These are phyloP conservation scores for Fulvia fulva DNA, from an alignment of 2,329 filamentous ascomycete genomes.

Conservation along the genomic window DNA sequence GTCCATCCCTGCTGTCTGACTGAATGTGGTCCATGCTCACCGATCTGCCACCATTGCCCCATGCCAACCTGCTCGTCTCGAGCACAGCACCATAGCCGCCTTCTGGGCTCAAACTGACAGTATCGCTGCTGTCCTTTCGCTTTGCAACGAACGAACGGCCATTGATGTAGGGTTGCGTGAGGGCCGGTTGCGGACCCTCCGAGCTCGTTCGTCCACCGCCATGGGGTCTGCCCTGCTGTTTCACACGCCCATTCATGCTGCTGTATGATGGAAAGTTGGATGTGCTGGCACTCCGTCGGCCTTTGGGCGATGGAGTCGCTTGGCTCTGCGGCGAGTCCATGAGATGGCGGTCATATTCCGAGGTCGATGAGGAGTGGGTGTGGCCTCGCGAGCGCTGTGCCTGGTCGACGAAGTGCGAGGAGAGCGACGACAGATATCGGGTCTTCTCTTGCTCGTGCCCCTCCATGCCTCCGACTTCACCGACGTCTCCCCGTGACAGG, in stretches of 20 bases:
- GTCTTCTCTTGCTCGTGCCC: conserved; percentile 20
- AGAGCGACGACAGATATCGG: conserved; percentile 17
- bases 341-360: conserved; percentile 48
- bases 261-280: conserved; percentile 54
- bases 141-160: conserved; percentile 2
- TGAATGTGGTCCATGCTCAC: conserved; percentile 72
- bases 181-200: conserved; percentile 12
- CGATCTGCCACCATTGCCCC: conserved; percentile 50
- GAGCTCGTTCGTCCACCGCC: conserved; percentile 19
- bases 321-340: conserved; percentile 32
- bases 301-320: conserved; percentile 29
- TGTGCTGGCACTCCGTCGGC: conserved; percentile 74
- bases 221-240: conserved; percentile 13
- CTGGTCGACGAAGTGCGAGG: conserved; percentile 7
- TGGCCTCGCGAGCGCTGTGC: conserved; percentile 50
- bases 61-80: conserved; percentile 54
- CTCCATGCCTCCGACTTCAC: conserved; percentile 13
- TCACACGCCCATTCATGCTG: conserved; percentile 13
- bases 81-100: conserved; percentile 50
- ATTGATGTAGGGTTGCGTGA: background rate
- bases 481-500: conserved; percentile 47
- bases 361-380: conserved; percentile 59
- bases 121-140: conserved; percentile 16
- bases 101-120: conserved; percentile 16
- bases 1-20: conserved; percentile 37